phyloP scores from a whole-genome alignment of 2,329 filamentous ascomycete species.

The Ophiocordyceps camponoti-floridani region DNA sequence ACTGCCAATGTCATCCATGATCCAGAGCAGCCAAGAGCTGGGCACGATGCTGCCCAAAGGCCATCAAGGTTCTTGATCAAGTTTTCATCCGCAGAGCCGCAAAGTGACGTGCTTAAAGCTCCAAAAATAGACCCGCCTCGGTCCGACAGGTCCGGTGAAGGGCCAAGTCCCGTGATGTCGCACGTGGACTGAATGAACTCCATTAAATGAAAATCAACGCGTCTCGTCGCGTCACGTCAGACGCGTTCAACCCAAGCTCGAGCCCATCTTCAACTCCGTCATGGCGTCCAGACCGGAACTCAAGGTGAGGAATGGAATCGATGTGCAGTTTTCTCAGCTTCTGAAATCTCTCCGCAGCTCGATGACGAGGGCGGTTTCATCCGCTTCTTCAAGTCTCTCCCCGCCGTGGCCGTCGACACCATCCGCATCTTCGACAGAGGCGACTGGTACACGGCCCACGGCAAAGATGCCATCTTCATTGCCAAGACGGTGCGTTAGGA shows the following conservation, averaged over 20 bases:
- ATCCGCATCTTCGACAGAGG: slow-evolving; percentile 85
- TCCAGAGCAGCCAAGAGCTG: too few relatives aligned
- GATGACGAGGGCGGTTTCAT: slow-evolving; percentile 97
- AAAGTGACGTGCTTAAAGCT: too few relatives aligned
- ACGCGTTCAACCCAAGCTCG: background rate
- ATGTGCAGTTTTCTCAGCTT: background rate
- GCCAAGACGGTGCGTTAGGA: slow-evolving; percentile 47
- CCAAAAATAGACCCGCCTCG: too few relatives aligned
- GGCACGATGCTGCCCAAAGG: too few relatives aligned
- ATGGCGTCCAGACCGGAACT: slow-evolving; percentile 1
- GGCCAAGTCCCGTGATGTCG: too few relatives aligned
- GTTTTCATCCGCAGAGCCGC: too few relatives aligned
- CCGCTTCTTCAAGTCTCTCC: slow-evolving; percentile 81
- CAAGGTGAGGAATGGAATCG: background rate
- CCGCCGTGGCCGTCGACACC: slow-evolving; percentile 50
- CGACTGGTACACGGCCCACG: slow-evolving; percentile 92
- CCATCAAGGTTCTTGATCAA: too few relatives aligned
- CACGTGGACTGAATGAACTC: background rate
- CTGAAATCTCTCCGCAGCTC: slow-evolving; percentile 34
- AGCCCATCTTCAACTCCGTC: background rate
- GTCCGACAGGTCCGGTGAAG: too few relatives aligned
- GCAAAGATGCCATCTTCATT: slow-evolving; percentile 68
- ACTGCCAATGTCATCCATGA: too few relatives aligned
- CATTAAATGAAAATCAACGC: background rate
- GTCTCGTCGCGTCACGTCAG: background rate